phyloP scores from a whole-genome alignment of 2,329 filamentous ascomycete genomes.

The Botrytis squamosa region DNA sequence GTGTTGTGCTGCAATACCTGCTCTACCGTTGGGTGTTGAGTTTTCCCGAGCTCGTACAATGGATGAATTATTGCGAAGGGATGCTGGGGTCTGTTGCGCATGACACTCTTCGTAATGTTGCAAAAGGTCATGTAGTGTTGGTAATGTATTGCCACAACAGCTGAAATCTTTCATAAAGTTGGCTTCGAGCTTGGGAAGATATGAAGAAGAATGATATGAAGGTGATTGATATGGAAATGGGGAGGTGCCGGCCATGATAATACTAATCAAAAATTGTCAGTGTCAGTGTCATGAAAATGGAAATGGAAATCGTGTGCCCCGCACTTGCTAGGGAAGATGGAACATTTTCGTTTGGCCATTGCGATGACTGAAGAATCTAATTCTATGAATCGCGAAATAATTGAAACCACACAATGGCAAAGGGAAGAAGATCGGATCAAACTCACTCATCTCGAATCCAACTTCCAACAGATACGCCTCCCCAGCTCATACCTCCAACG shows the following conservation, averaged over 20 bases:
- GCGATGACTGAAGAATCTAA: background rate
- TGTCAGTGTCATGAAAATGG: constrained; percentile 25
- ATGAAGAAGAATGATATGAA: constrained; percentile 94
- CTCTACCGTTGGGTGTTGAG: constrained; percentile 49
- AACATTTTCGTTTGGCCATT: constrained; percentile 3
- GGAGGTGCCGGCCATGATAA: constrained; percentile 95
- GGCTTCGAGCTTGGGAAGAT: constrained; percentile 92
- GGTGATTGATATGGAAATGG: constrained; percentile 88
- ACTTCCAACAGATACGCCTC: constrained; percentile 90
- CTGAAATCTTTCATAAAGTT: constrained; percentile 98
- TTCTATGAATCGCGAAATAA: background rate
- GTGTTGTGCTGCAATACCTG: constrained; percentile 39
- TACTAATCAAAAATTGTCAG: constrained; percentile 53
- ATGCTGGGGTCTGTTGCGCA: constrained; percentile 62
- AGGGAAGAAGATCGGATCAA: background rate
- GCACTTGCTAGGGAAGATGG: background rate
- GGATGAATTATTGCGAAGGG: constrained; percentile 43
- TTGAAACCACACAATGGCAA: background rate
- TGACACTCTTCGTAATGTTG: constrained; percentile 97
- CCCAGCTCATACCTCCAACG: constrained; percentile 92
- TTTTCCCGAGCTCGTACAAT: constrained; percentile 46
- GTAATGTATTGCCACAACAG: constrained; percentile 86
- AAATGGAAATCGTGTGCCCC: constrained; percentile 6
- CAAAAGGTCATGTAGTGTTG: constrained; percentile 89
- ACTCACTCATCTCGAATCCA: constrained; percentile 98